Conservation (phyloP, 2,329 filamentous ascomycete genomes). For the Balansia obtecta region DNA sequence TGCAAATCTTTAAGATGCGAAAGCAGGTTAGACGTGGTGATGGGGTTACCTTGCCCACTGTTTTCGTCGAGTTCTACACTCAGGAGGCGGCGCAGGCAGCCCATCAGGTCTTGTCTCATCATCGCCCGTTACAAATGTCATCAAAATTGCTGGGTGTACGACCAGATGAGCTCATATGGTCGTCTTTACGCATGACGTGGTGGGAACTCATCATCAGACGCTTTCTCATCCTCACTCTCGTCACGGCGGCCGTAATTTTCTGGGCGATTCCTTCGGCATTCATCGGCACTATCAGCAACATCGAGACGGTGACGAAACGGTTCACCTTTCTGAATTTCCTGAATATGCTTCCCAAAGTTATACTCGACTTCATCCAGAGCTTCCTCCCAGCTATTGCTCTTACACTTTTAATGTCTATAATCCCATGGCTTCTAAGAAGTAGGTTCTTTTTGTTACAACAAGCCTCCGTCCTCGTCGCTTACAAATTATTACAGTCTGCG, state of each 20-base stretch:
- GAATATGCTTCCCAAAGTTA: constrained; percentile 50
- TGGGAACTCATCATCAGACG: constrained; percentile 70
- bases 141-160: constrained; percentile 74
- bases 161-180: constrained; percentile 80
- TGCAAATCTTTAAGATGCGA: constrained; percentile 49
- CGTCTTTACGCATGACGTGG: constrained; percentile 71
- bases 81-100: constrained; percentile 79
- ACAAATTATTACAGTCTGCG: constrained; percentile 43
- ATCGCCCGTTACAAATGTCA: constrained; percentile 76
- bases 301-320: constrained; percentile 53
- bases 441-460: constrained; percentile 6
- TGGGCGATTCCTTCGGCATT: constrained; percentile 67
- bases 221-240: constrained; percentile 56
- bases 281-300: constrained; percentile 78
- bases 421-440: constrained; percentile 67
- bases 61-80: constrained; percentile 81
- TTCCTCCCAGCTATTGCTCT: constrained; percentile 70
- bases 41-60: constrained; percentile 55
- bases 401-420: constrained; percentile 72
- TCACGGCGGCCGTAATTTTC: constrained; percentile 72
- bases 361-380: constrained; percentile 74
- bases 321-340: constrained; percentile 65
- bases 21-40: constrained; percentile 62
- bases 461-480: constrained; percentile 2
- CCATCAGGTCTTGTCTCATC: constrained; percentile 76